A percentile compares a stretch with the other conserved stretches of the same genome.
Evolutionary conservation across 148 eudicot species (phyloP).

Genomic region (Silene conica): DNA sequence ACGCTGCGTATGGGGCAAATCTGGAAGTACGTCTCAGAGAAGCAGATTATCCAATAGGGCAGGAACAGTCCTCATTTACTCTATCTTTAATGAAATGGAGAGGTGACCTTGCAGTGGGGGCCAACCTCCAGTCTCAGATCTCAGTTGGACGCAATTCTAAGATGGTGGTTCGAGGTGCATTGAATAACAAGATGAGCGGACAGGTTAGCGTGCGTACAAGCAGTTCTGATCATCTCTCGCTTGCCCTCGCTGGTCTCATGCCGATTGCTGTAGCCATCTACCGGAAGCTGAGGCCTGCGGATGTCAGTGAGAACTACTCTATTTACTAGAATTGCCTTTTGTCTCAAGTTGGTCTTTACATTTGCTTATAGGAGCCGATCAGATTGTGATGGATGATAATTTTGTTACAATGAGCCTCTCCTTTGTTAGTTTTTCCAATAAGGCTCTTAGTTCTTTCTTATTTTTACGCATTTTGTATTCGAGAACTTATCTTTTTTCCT

Average conservation of each 20-base stretch:
- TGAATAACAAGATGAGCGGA: slow-evolving; percentile 92
- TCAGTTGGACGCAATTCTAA: slow-evolving; percentile 72
- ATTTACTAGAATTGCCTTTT: slow-evolving; percentile 43
- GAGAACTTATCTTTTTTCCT: neutral
- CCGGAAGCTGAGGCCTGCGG: slow-evolving; percentile 54
- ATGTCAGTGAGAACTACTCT: slow-evolving; percentile 53
- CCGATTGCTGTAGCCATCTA: slow-evolving; percentile 63
- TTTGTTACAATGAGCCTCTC: slow-evolving; percentile 5
- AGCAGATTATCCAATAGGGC: slow-evolving; percentile 56
- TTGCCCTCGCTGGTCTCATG: slow-evolving; percentile 67
- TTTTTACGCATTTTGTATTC: neutral
- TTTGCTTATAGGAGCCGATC: slow-evolving; percentile 9
- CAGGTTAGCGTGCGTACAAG: slow-evolving; percentile 81
- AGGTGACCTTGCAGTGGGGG: slow-evolving; percentile 61
- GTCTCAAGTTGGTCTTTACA: slow-evolving; percentile 9
- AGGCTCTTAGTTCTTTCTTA: slow-evolving; percentile 18
- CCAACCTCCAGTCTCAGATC: slow-evolving; percentile 62
- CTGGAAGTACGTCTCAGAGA: slow-evolving; percentile 53
- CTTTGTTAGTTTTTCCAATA: slow-evolving; percentile 11
- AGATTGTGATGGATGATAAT: slow-evolving; percentile 6
- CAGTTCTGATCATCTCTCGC: slow-evolving; percentile 73
- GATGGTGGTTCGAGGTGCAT: slow-evolving; percentile 69
- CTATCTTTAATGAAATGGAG: slow-evolving; percentile 57
- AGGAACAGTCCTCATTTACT: slow-evolving; percentile 48
- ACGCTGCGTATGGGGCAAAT: slow-evolving; percentile 65